Evolutionary conservation across 2,329 filamentous ascomycete species (phyloP).

Genomic region (Monosporascus sp.): DNA sequence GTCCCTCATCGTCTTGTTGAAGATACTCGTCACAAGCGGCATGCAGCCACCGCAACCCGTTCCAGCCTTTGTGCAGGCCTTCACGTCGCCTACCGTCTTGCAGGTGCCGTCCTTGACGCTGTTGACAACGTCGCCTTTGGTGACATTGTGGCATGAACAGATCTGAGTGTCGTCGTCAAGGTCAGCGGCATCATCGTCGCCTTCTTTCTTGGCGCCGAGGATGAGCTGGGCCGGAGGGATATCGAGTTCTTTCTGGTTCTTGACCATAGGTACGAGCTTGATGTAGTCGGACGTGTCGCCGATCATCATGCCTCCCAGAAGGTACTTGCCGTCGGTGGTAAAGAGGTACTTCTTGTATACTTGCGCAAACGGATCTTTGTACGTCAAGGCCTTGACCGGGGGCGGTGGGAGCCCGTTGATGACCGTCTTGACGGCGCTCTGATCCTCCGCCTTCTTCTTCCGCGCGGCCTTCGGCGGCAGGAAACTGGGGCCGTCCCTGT

Average conservation of each 20-base stretch:
- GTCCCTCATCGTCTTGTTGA: conserved; percentile 79
- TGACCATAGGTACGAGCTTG: conserved; percentile 82
- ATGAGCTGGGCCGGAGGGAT: conserved; percentile 78
- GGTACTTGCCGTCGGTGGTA: conserved; percentile 80
- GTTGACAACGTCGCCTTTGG: conserved; percentile 72
- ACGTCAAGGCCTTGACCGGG: conserved; percentile 76
- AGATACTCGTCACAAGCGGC: conserved; percentile 82
- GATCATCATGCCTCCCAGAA: conserved; percentile 97
- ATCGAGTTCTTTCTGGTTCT: conserved; percentile 73
- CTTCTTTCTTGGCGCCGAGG: conserved; percentile 67
- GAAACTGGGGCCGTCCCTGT: conserved; percentile 72
- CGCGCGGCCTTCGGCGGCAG: conserved; percentile 56
- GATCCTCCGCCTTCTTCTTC: conserved; percentile 32
- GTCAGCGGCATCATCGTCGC: conserved; percentile 70
- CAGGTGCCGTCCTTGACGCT: conserved; percentile 72
- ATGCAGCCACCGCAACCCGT: conserved; percentile 89
- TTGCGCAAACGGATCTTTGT: conserved; percentile 81
- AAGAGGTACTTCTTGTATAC: conserved; percentile 95
- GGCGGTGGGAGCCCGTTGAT: conserved; percentile 51
- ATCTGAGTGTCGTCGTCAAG: conserved; percentile 82
- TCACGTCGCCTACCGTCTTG: conserved; percentile 76
- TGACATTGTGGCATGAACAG: conserved; percentile 90
- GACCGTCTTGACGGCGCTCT: conserved; percentile 37
- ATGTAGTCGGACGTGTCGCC: conserved; percentile 88
- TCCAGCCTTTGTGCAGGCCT: conserved; percentile 85